Evolutionary conservation across 208 protist genomes (phyloP).

Genomic region (Sergeia podlipaevii): DNA sequence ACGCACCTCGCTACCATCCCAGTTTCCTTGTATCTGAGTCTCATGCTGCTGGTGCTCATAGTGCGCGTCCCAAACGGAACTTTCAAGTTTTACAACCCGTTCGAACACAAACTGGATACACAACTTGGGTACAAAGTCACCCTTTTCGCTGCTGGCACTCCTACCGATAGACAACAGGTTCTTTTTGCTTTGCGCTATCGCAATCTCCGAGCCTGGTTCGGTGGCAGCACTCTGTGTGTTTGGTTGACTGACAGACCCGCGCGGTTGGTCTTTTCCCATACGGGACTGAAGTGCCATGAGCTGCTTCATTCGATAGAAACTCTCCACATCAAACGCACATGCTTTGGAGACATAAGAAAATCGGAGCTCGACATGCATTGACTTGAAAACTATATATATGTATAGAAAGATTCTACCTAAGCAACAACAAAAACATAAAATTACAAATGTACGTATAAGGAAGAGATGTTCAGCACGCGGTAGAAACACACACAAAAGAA

Average conservation of each 20-base stretch:
- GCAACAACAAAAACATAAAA: too few species aligned
- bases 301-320: constrained; percentile 80
- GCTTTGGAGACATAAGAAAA: constrained; percentile 43
- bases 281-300: constrained; percentile 17
- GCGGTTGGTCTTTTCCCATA: background rate
- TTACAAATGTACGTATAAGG: too few species aligned
- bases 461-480: too few species aligned
- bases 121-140: constrained; percentile 25
- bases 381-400: too few species aligned
- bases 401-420: too few species aligned
- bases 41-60: constrained; percentile 43
- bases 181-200: background rate
- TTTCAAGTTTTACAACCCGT: constrained; percentile 64
- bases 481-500: too few species aligned
- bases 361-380: constrained; percentile 83
- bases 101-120: constrained; percentile 75
- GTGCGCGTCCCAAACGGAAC: constrained; percentile 20
- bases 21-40: constrained; percentile 44
- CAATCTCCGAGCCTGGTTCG: too few species aligned
- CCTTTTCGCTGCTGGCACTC: constrained; percentile 2
- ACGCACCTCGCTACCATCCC: constrained; percentile 60
- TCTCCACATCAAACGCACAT: constrained; percentile 64
- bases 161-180: constrained; percentile 1
- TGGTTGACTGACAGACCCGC: too few species aligned
- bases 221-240: too few species aligned